phyloP scores from a whole-genome alignment of 2,329 filamentous ascomycete species.

The Anthostomella pinea region DNA sequence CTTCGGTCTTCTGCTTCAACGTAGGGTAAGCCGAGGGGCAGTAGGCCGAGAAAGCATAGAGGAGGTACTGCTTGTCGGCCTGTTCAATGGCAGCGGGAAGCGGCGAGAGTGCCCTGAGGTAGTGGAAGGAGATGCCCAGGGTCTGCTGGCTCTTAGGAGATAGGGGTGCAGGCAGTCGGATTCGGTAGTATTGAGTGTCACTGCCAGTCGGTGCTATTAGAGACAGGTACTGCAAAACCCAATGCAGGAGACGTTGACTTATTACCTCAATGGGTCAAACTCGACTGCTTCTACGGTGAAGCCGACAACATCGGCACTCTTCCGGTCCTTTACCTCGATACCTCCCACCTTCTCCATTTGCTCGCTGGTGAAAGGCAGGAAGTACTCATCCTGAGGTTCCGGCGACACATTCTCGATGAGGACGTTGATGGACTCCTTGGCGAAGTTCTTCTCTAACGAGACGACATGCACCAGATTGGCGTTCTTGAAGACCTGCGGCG shows the following conservation, averaged over 20 bases:
- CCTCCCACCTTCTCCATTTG: constrained; percentile 77
- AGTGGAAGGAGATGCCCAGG: constrained; percentile 79
- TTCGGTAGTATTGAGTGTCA: constrained; percentile 77
- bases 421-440: constrained; percentile 89
- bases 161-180: constrained; percentile 74
- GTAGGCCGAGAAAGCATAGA: constrained; percentile 84
- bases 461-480: constrained; percentile 85
- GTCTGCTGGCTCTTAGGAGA: constrained; percentile 76
- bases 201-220: constrained; percentile 41
- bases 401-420: constrained; percentile 83
- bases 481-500: constrained; percentile 91
- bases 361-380: constrained; percentile 76
- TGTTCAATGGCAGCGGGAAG: constrained; percentile 83
- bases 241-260: constrained; percentile 18
- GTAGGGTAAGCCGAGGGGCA: constrained; percentile 80
- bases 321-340: constrained; percentile 90
- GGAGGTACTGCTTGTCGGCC: constrained; percentile 80
- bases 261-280: constrained; percentile 59
- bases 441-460: constrained; percentile 90
- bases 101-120: constrained; percentile 74
- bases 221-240: constrained; percentile 3
- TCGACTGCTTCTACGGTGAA: constrained; percentile 71
- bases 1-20: constrained; percentile 91
- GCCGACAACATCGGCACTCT: constrained; percentile 62
- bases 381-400: constrained; percentile 84